Evolutionary conservation across 805 yeast genomes (phyloP).

Genomic region (Dipodascopsis tothii): DNA sequence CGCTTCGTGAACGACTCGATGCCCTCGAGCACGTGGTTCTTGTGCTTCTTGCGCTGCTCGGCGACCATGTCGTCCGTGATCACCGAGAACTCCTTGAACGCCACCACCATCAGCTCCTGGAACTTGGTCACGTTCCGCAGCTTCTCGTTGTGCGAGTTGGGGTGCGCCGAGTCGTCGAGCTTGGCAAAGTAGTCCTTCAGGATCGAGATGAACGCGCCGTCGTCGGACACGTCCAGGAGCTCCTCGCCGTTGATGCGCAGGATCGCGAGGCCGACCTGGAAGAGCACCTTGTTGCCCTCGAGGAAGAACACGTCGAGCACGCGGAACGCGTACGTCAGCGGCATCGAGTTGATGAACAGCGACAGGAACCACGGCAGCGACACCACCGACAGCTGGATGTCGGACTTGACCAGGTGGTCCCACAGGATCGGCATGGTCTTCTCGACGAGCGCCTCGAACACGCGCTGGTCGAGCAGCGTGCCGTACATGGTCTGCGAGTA

Average conservation of each 20-base stretch:
- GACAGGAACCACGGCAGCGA: slow-evolving; percentile 96
- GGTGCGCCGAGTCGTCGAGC: slow-evolving; percentile 66
- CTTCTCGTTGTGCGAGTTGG: slow-evolving; percentile 56
- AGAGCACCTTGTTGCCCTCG: slow-evolving; percentile 81
- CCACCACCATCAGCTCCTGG: slow-evolving; percentile 82
- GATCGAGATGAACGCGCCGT: slow-evolving; percentile 81
- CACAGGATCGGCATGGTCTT: slow-evolving; percentile 83
- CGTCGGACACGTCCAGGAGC: slow-evolving; percentile 72
- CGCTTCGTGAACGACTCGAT: slow-evolving; percentile 86
- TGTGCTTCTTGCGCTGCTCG: slow-evolving; percentile 60
- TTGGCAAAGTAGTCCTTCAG: slow-evolving; percentile 73
- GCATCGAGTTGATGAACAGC: slow-evolving; percentile 85
- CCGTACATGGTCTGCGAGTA: slow-evolving; percentile 98
- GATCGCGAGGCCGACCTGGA: slow-evolving; percentile 91
- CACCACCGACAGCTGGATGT: slow-evolving; percentile 86
- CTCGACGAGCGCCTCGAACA: slow-evolving; percentile 82
- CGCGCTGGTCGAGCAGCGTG: slow-evolving; percentile 85
- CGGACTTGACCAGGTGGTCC: slow-evolving; percentile 69
- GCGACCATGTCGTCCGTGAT: slow-evolving; percentile 68
- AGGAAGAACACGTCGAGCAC: slow-evolving; percentile 83
- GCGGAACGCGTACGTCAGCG: slow-evolving; percentile 84
- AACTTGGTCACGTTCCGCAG: slow-evolving; percentile 68
- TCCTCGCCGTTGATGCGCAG: slow-evolving; percentile 81
- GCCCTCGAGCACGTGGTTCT: slow-evolving; percentile 72
- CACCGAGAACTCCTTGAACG: slow-evolving; percentile 81